Evolutionary conservation across 176 grass and related monocot species (phyloP).

Genomic region (maize (Zea mays)): DNA sequence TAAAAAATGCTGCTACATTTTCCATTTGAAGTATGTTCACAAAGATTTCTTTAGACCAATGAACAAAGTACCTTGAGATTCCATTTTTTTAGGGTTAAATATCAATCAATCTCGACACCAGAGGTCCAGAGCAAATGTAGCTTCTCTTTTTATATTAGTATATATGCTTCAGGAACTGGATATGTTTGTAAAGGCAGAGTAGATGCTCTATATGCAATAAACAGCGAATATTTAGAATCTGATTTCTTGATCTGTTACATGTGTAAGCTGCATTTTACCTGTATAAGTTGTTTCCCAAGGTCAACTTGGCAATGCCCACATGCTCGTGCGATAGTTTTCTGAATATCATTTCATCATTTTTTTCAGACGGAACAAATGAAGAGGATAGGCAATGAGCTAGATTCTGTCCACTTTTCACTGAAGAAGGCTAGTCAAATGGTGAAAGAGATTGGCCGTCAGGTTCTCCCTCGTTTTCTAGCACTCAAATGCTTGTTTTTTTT

Average conservation of each 20-base stretch:
- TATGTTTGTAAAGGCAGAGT: not conserved
- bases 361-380: slow-evolving; percentile 67
- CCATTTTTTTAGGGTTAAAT: not conserved
- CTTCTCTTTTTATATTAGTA: not conserved
- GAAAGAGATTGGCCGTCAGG: slow-evolving; percentile 72
- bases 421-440: slow-evolving; percentile 71
- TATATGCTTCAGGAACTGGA: not conserved
- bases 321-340: not conserved
- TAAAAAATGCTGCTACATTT: not conserved
- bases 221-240: not conserved
- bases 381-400: slow-evolving; percentile 58
- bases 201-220: not conserved
- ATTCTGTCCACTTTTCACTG: slow-evolving; percentile 65
- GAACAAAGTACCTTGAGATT: not conserved
- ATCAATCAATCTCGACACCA: not conserved
- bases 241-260: not conserved
- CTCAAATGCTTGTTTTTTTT: not conserved
- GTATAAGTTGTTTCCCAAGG: not conserved
- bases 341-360: slow-evolving; percentile 9
- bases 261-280: not conserved
- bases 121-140: slow-evolving; percentile 5
- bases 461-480: slow-evolving; percentile 14
- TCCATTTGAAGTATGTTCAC: slow-evolving; percentile 18
- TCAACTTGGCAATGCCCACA: too few species aligned
- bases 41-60: slow-evolving; percentile 5